Evolutionary conservation across 352 stramenopile species (phyloP).

Genomic region (Blastocystis sp.): DNA sequence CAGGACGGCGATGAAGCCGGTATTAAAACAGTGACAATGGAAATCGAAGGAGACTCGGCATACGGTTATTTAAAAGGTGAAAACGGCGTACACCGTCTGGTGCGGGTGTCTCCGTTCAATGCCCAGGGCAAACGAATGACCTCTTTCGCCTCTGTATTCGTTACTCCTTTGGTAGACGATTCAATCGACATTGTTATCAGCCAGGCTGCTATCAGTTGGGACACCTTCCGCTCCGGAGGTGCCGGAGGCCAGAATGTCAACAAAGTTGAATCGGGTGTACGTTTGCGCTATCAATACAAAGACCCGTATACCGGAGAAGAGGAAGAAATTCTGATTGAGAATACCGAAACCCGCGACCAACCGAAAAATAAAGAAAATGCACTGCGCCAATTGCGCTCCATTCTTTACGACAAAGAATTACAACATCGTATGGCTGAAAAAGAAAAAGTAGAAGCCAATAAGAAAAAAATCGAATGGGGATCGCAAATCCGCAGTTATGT

Average conservation of each 20-base stretch:
- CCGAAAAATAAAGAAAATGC: too few relatives aligned
- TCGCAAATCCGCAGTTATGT: too few relatives aligned
- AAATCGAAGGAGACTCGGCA: neutral
- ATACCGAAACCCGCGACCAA: too few relatives aligned
- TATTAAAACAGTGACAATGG: neutral
- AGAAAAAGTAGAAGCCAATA: too few relatives aligned
- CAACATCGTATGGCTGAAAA: too few relatives aligned
- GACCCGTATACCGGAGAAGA: too few relatives aligned
- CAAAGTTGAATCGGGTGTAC: slow-evolving; percentile 92
- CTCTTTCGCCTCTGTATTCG: slow-evolving; percentile 63
- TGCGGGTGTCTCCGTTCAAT: slow-evolving; percentile 65
- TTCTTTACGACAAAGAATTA: too few relatives aligned
- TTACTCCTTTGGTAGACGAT: slow-evolving; percentile 53
- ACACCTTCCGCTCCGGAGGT: slow-evolving; percentile 88
- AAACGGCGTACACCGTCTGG: slow-evolving; percentile 64
- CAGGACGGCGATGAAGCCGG: neutral
- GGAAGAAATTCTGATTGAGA: too few relatives aligned
- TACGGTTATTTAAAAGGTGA: slow-evolving; percentile 4
- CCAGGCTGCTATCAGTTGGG: slow-evolving; percentile 87
- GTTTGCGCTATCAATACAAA: too few relatives aligned
- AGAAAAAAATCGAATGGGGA: too few relatives aligned
- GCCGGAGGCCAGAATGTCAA: slow-evolving; percentile 98
- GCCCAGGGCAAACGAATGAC: slow-evolving; percentile 62
- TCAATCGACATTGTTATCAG: slow-evolving; percentile 76
- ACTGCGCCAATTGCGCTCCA: too few relatives aligned